Evolutionary conservation across 2,329 filamentous ascomycete genomes (phyloP).

Genomic region (Talaromyces sp.): DNA sequence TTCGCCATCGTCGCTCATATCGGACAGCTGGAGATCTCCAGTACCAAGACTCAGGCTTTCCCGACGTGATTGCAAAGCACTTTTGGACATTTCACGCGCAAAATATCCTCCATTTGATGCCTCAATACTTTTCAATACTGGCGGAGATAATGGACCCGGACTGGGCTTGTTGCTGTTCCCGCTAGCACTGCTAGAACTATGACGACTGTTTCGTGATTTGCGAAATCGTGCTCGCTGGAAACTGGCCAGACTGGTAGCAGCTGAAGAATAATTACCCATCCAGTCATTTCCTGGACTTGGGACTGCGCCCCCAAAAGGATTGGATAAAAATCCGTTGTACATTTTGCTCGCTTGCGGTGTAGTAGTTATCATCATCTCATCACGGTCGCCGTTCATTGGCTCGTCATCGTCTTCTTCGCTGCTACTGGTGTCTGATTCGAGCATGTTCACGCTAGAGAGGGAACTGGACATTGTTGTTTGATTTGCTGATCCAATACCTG

Average conservation of each 20-base stretch:
- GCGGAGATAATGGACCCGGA: constrained; percentile 73
- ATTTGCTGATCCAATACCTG: constrained; percentile 66
- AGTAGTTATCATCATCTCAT: constrained; percentile 70
- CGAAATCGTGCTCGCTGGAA: constrained; percentile 64
- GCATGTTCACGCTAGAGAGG: constrained; percentile 72
- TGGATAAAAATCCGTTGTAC: constrained; percentile 35
- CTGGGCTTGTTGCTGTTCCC: constrained; percentile 66
- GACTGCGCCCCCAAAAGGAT: constrained; percentile 47
- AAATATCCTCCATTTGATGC: constrained; percentile 54
- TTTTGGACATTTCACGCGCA: constrained; percentile 48
- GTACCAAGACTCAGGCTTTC: constrained; percentile 90
- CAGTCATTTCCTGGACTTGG: constrained; percentile 59
- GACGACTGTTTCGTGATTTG: constrained; percentile 57
- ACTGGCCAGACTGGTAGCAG: constrained; percentile 72
- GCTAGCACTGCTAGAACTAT: constrained; percentile 68
- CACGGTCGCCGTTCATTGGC: constrained; percentile 65
- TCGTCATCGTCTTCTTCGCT: constrained; percentile 58
- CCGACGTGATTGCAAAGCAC: constrained; percentile 58
- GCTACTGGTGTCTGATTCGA: constrained; percentile 75
- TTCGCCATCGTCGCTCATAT: constrained; percentile 76
- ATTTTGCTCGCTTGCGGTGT: constrained; percentile 74
- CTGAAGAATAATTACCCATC: constrained; percentile 63
- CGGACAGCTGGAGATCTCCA: constrained; percentile 78
- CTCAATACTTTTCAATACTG: constrained; percentile 57
- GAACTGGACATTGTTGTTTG: constrained; percentile 74